Evolutionary conservation across 2,329 filamentous ascomycete genomes (phyloP).

Genomic region (Elsinoe perseae): DNA sequence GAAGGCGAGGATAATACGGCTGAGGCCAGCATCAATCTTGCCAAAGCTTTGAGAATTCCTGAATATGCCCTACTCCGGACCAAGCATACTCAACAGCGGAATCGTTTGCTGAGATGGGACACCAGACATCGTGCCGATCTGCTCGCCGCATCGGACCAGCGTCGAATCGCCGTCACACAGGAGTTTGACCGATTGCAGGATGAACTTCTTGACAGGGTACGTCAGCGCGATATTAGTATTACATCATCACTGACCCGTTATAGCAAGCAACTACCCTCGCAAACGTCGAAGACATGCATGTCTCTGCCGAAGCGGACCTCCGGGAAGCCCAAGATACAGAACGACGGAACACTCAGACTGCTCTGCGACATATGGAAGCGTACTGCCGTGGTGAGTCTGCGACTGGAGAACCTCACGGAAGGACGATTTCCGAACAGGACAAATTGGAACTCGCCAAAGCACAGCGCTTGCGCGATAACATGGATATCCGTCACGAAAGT

Average conservation of each 20-base stretch:
- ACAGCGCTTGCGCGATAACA: conserved; percentile 30
- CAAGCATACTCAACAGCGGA: conserved; percentile 26
- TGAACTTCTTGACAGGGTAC: conserved; percentile 14
- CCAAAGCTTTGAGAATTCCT: conserved; percentile 22
- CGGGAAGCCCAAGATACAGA: conserved; percentile 36
- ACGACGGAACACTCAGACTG: conserved; percentile 37
- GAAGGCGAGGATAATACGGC: conserved; percentile 2
- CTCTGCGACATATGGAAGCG: conserved; percentile 42
- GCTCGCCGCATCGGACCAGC: conserved; percentile 4
- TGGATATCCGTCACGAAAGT: conserved; percentile 37
- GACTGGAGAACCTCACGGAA: conserved; percentile 26
- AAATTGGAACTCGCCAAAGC: conserved; percentile 37
- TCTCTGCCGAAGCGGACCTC: conserved; percentile 37
- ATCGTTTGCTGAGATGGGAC: conserved; percentile 26
- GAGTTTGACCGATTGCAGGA: conserved; percentile 17
- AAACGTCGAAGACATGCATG: conserved; percentile 39
- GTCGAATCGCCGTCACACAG: conserved; percentile 10
- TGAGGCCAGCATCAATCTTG: conserved; percentile 19
- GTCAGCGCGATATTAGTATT: neutral
- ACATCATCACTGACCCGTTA: conserved; percentile 17
- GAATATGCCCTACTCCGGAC: conserved; percentile 24
- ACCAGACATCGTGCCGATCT: conserved; percentile 22
- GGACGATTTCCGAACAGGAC: conserved; percentile 39
- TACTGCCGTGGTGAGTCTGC: conserved; percentile 37
- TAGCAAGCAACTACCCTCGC: conserved; percentile 35